Evolutionary conservation across 192 early-diverging fungal genomes (phyloP).

Genomic region (Coemansia sp.): DNA sequence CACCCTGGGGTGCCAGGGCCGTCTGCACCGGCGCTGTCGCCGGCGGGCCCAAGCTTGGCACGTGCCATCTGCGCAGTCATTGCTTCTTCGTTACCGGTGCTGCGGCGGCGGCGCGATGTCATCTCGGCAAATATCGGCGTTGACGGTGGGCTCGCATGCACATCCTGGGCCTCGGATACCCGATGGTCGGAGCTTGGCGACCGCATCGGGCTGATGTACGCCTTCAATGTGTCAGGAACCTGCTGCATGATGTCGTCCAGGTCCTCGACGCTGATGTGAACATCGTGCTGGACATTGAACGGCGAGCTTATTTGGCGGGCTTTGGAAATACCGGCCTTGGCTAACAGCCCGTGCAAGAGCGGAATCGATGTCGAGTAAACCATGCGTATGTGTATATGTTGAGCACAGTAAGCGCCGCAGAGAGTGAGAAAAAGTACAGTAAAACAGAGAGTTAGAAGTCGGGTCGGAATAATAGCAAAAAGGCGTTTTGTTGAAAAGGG

Average conservation of each 20-base stretch:
- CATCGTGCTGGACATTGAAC: conserved; percentile 55
- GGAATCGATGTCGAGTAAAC: conserved; percentile 35
- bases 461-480: conserved; percentile 3
- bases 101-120: conserved; percentile 28
- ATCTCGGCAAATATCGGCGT: conserved; percentile 48
- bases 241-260: conserved; percentile 52
- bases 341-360: conserved; percentile 48
- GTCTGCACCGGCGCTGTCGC: neutral
- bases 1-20: conserved; percentile 38
- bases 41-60: conserved; percentile 10
- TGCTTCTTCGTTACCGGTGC: conserved; percentile 23
- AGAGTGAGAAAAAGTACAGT: conserved; percentile 9
- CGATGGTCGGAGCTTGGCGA: conserved; percentile 31
- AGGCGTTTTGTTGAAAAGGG: conserved; percentile 8
- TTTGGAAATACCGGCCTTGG: conserved; percentile 44
- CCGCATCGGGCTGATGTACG: conserved; percentile 37
- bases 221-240: conserved; percentile 44
- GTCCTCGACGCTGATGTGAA: conserved; percentile 57
- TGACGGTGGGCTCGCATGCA: conserved; percentile 10
- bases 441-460: conserved; percentile 3
- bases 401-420: neutral
- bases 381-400: conserved; percentile 17
- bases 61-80: conserved; percentile 24
- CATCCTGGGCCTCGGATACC: conserved; percentile 12
- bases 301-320: conserved; percentile 51